These are phyloP conservation scores for Camellia sinensis DNA, from an alignment of 148 eudicot species.

Conservation along the genomic window DNA sequence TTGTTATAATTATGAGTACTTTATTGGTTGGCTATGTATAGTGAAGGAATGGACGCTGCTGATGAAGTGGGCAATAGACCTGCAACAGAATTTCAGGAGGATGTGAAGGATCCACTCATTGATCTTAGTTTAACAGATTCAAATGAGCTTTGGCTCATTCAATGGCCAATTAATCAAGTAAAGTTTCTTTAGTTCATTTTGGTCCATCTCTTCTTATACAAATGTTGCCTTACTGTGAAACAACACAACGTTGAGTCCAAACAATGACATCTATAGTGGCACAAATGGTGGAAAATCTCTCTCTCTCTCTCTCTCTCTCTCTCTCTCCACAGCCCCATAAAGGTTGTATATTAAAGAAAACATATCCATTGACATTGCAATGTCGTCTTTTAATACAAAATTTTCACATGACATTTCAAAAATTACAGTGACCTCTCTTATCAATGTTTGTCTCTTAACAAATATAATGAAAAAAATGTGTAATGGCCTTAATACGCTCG, in stretches of 20 bases:
- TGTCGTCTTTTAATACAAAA: too few relatives aligned
- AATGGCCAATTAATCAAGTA: constrained; percentile 67
- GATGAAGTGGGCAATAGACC: constrained; percentile 30
- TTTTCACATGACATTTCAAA: too few relatives aligned
- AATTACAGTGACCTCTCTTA: too few relatives aligned
- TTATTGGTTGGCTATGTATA: background rate
- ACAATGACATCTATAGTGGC: background rate
- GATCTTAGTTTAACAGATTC: constrained; percentile 45
- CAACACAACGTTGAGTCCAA: background rate
- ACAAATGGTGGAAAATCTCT: background rate
- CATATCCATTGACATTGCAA: background rate
- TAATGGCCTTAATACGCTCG: too few relatives aligned
- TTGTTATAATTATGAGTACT: background rate
- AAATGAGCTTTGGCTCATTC: constrained; percentile 78
- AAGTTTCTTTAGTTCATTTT: background rate
- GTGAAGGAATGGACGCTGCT: constrained; percentile 19
- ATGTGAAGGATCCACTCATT: constrained; percentile 46
- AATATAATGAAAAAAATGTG: too few relatives aligned
- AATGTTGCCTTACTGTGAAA: background rate
- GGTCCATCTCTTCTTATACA: background rate
- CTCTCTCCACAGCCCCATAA: background rate
- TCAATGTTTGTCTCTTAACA: too few relatives aligned
- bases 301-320: background rate
- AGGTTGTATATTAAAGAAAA: background rate
- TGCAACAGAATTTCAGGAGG: constrained; percentile 47